Evolutionary conservation across 495 filamentous ascomycete species (phyloP), one percentile per base, ranked within the genome.

Genomic region (Penicillium parvum): DNA sequence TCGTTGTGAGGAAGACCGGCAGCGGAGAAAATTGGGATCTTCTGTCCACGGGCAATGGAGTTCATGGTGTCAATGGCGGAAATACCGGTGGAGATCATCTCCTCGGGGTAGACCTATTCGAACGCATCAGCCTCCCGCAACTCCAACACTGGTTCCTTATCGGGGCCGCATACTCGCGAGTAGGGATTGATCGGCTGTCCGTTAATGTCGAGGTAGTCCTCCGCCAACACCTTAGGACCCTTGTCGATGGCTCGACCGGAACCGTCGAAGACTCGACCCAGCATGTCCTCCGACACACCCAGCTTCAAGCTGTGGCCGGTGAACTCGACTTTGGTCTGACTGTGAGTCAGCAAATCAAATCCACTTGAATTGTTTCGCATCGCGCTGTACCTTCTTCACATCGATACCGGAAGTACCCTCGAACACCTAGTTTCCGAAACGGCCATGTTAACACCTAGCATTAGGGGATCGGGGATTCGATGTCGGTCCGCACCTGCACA

Each of bases 61-160:
- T 99, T 99, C 94, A 99, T 99, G 29, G 91, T 96, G 66, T 99
- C 94, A 58, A 99, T 99, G 58, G 94, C 90, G 43, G 90, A 96
- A 64, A 99, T 99, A 80, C 94, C 94, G 42, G 94, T 99, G 7
- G 91, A 90, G 57, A 99, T 97, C 90, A 99, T 99, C 70, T 99
- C 94, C 74, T 97, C 91, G 63, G 94, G 94, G 62, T 99, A 99
- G 32, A 94, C 86, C 87, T 92, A 30, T 11, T 32, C 16, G 20
- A 34, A 19, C 20, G 20, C 7, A 35, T 69, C 32, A 67, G 55
- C 47, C 25, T 44, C 20, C 7, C 25, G 12, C 32, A 25, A 11
- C 23, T 11, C 33, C 34, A 16, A 16, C 15, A 32, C 12, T 14
- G 19, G n/a, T 17, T 21, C n/a, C n/a, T n/a, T 9, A 22, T 10